These are phyloP conservation scores for Rhamnella rubrinervis DNA, from an alignment of 331 rosid genomes.

Conservation along the genomic window DNA sequence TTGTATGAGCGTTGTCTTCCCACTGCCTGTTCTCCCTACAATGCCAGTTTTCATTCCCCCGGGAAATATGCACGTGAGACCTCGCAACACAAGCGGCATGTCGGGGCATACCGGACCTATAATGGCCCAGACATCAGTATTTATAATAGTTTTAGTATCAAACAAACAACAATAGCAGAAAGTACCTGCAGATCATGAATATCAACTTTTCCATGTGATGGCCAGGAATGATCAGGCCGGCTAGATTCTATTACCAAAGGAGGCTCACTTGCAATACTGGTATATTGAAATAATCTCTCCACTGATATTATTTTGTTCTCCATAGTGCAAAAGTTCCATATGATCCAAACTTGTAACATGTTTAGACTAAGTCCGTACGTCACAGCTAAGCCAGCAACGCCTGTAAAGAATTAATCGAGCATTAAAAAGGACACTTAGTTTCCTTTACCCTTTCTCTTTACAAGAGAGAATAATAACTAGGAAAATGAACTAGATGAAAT, in stretches of 20 bases:
- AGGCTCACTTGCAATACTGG: slow-evolving; percentile 60
- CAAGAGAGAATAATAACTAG: slow-evolving; percentile 3
- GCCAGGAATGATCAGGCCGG: slow-evolving; percentile 58
- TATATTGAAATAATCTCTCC: slow-evolving; percentile 69
- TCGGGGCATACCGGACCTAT: slow-evolving; percentile 75
- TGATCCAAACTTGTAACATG: slow-evolving; percentile 52
- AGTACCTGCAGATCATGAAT: slow-evolving; percentile 58
- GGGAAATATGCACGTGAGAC: slow-evolving; percentile 54
- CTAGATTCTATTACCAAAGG: slow-evolving; percentile 52
- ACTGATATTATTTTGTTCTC: slow-evolving; percentile 79
- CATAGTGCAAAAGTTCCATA: slow-evolving; percentile 69
- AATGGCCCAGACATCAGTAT: slow-evolving; percentile 1
- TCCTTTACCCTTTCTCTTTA: neutral
- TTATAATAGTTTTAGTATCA: neutral
- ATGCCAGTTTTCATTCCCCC: slow-evolving; percentile 74
- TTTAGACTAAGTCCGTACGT: slow-evolving; percentile 73
- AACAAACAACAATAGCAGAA: neutral
- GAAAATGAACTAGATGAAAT: neutral
- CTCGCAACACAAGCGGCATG: slow-evolving; percentile 67
- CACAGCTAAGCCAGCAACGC: slow-evolving; percentile 75
- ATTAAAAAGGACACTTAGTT: neutral
- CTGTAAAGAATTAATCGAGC: slow-evolving; percentile 26
- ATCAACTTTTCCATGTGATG: slow-evolving; percentile 55
- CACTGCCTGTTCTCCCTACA: slow-evolving; percentile 82
- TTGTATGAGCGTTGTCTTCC: slow-evolving; percentile 69